Evolutionary conservation across 805 yeast genomes (phyloP).

Genomic region (Zygotorulaspora chibaensis): DNA sequence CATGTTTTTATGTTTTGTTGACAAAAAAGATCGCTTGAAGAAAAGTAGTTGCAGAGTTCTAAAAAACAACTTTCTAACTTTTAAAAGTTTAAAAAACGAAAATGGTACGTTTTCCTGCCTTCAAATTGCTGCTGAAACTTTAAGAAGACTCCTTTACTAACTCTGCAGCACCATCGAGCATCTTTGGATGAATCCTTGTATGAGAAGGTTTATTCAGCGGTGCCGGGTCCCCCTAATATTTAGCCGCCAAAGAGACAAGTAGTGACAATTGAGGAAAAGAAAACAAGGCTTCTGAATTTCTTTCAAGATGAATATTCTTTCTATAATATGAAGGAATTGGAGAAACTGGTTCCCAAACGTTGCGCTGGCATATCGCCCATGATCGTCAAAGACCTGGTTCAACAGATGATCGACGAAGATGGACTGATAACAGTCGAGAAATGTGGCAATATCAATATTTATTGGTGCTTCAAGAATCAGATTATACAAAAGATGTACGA

Average conservation of each 20-base stretch:
- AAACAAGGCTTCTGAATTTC: conserved; percentile 36
- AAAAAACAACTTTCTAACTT: too few species aligned
- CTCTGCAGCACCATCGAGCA: too few species aligned
- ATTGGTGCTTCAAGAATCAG: conserved; percentile 43
- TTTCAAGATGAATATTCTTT: conserved; percentile 40
- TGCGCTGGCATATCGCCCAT: conserved; percentile 47
- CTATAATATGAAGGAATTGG: conserved; percentile 50
- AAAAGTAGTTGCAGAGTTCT: too few species aligned
- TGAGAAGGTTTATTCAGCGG: too few species aligned
- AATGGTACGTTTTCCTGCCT: too few species aligned
- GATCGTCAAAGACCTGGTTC: conserved; percentile 50
- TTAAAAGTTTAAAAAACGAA: too few species aligned
- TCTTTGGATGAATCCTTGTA: too few species aligned
- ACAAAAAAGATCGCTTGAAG: too few species aligned
- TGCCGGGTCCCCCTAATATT: background rate
- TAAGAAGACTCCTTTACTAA: too few species aligned
- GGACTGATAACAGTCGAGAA: conserved; percentile 46
- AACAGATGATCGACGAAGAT: conserved; percentile 46
- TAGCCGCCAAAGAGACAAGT: conserved; percentile 34
- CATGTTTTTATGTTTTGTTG: too few species aligned
- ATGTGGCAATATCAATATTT: conserved; percentile 50
- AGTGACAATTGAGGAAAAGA: conserved; percentile 39
- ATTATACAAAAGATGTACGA: conserved; percentile 12
- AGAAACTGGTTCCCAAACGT: conserved; percentile 42
- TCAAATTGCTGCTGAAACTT: too few species aligned